phyloP scores from a whole-genome alignment of 2,329 filamentous ascomycete genomes.

The Colletotrichum sidae region DNA sequence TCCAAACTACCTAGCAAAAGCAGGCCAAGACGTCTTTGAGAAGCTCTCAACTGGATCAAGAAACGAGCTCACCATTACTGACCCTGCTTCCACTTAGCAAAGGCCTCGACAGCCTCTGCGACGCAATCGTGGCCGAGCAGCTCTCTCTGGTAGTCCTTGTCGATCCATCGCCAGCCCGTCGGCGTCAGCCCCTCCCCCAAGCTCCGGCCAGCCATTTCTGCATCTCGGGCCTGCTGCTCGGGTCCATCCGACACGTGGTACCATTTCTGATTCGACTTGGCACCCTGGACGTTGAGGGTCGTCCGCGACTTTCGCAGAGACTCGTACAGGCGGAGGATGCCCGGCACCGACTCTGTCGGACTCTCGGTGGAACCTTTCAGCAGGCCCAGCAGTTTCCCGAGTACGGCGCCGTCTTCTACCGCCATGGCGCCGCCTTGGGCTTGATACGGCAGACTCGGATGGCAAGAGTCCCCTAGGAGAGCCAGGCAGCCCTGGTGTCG shows the following conservation, averaged over 20 bases:
- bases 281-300: conserved; percentile 13
- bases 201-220: conserved; percentile 4
- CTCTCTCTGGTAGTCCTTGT: conserved; percentile 5
- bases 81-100: not conserved
- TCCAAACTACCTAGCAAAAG: no score
- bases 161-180: conserved; percentile 21
- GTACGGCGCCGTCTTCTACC: conserved; percentile 41
- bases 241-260: conserved; percentile 27
- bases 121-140: not conserved
- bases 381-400: conserved; percentile 44
- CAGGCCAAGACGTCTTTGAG: no score
- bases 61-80: not conserved
- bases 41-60: no score
- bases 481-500: conserved; percentile 1
- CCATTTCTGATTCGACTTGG: conserved; percentile 25
- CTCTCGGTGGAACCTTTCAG: not conserved
- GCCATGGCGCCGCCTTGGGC: conserved; percentile 43
- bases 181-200: not conserved
- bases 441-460: conserved; percentile 41
- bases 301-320: conserved; percentile 4
- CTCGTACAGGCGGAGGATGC: conserved; percentile 20
- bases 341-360: not conserved
- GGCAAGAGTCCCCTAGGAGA: conserved; percentile 35
- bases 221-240: conserved; percentile 27
- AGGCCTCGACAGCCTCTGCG: conserved; percentile 12